Evolutionary conservation across 768 basidiomycete species (phyloP).

Genomic region (Termitomyces bulborhizus): DNA sequence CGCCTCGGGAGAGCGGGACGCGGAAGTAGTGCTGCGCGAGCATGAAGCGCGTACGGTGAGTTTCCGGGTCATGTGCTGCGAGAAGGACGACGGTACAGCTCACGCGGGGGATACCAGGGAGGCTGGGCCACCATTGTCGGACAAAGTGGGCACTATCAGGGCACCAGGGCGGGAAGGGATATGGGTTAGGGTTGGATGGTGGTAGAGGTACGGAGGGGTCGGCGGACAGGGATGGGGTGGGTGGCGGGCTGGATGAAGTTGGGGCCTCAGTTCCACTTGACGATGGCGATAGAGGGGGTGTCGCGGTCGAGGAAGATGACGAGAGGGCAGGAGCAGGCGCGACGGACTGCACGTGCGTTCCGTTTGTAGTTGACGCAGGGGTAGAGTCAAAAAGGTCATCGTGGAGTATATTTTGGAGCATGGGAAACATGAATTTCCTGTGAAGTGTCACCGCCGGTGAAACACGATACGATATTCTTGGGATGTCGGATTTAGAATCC

Average conservation of each 20-base stretch:
- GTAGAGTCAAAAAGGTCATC: too few species aligned
- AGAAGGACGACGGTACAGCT: slow-evolving; percentile 71
- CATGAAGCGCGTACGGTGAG: slow-evolving; percentile 55
- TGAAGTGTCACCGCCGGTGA: slow-evolving; percentile 39
- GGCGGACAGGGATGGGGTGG: slow-evolving; percentile 3
- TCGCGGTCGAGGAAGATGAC: not conserved
- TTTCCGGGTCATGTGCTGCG: slow-evolving; percentile 53
- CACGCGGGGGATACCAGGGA: slow-evolving; percentile 55
- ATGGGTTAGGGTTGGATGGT: slow-evolving; percentile 41
- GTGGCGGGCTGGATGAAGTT: not conserved
- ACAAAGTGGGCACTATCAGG: slow-evolving; percentile 75
- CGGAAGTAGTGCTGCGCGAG: slow-evolving; percentile 74
- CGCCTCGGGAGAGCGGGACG: slow-evolving; percentile 45
- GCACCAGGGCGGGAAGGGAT: slow-evolving; percentile 62
- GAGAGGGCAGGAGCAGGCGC: not conserved
- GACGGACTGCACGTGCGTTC: not conserved
- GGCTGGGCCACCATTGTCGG: slow-evolving; percentile 75
- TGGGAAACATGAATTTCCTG: slow-evolving; percentile 49
- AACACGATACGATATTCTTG: slow-evolving; percentile 33
- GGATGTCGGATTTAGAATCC: slow-evolving; percentile 23
- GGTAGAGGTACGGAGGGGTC: slow-evolving; percentile 4
- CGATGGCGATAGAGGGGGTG: not conserved
- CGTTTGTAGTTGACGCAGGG: not conserved
- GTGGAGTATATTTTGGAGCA: not conserved
- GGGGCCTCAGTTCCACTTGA: not conserved